Evolutionary conservation across 1,284 basidiomycete genomes (phyloP), one percentile per base, ranked within the genome.

Genomic region (Rhizoctonia solani): DNA sequence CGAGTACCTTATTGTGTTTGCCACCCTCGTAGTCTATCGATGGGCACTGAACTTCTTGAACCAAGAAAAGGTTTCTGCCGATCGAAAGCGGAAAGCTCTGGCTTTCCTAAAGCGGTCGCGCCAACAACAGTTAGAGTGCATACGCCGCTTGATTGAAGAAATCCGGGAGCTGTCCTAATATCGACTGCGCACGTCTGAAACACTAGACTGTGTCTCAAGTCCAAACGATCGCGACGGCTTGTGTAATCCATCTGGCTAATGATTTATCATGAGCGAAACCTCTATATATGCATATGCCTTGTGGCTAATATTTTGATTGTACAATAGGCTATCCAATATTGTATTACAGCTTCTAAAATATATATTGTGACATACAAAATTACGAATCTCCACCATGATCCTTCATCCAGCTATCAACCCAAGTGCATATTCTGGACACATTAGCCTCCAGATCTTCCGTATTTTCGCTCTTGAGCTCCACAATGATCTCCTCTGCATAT

Each of bases 401-500:
- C 72, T 80, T 80, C 68, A 79, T 79, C 95, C 95, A 98, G 56
- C 82, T 79, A 63, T 82, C 79, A 63, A 94, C 89, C 97, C 97
- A 99, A 68, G 86, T 80, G 23, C 92, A 83, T 67, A 98, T 89
- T 71, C 93, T 83, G 11, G 83, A 81, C 4, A 98, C 87, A 75
- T 98, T 98, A 34, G 86, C 83, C 75, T 98, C 90, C 54, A 98
- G 81, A 73, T 98, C 88, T 37, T 90, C 88, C 47, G 83, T 85
- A 16, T 81, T 84, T 75, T 96, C 90, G 75, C 91, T 94, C 69
- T 82, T 78, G 25, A 99, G 82, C 75, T 94, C 93, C 23, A 98
- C 89, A 32, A 99, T 85, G 70, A 96, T 92, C 76, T 93, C 89
- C 23, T 83, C 76, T 0, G 88, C 85, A 77, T 98, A 99, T 0